A percentile compares a stretch with the other conserved stretches of the same genome.
phyloP scores from a whole-genome alignment of 805 yeast species.

The Kuraishia hungarica region DNA sequence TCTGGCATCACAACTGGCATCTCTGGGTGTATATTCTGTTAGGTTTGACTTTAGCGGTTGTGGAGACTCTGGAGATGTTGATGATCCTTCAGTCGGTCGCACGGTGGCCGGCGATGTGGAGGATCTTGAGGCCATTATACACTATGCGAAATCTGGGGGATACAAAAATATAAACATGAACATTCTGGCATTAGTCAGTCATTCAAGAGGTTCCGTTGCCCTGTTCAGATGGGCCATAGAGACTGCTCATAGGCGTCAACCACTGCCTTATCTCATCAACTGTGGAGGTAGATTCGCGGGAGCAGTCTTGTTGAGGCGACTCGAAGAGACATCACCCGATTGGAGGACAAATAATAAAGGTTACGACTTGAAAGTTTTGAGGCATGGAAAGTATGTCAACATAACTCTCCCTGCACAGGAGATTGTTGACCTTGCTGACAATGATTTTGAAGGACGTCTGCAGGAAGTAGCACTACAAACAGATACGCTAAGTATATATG shows the following conservation, averaged over 20 bases:
- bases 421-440: slow-evolving; percentile 36
- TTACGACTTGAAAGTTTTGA: slow-evolving; percentile 28
- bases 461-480: slow-evolving; percentile 33
- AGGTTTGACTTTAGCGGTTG: slow-evolving; percentile 83
- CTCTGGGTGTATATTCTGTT: slow-evolving; percentile 53
- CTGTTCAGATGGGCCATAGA: slow-evolving; percentile 62
- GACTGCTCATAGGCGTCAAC: slow-evolving; percentile 27
- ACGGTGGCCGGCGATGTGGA: slow-evolving; percentile 54
- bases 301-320: slow-evolving; percentile 33
- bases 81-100: slow-evolving; percentile 36
- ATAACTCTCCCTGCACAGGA: slow-evolving; percentile 41
- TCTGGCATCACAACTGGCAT: slow-evolving; percentile 53
- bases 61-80: slow-evolving; percentile 61
- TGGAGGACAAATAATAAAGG: slow-evolving; percentile 31
- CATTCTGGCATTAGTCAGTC: slow-evolving; percentile 57
- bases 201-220: slow-evolving; percentile 74
- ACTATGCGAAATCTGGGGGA: slow-evolving; percentile 19
- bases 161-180: slow-evolving; percentile 30
- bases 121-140: slow-evolving; percentile 47
- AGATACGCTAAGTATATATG: slow-evolving; percentile 62
- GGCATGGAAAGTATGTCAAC: slow-evolving; percentile 40
- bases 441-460: slow-evolving; percentile 32
- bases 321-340: slow-evolving; percentile 21
- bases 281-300: slow-evolving; percentile 64
- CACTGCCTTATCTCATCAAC: slow-evolving; percentile 59